A percentile compares a stretch with the other conserved stretches of the same genome.
phyloP scores from a whole-genome alignment of 2,329 filamentous ascomycete genomes.

The Epichloe sp. region DNA sequence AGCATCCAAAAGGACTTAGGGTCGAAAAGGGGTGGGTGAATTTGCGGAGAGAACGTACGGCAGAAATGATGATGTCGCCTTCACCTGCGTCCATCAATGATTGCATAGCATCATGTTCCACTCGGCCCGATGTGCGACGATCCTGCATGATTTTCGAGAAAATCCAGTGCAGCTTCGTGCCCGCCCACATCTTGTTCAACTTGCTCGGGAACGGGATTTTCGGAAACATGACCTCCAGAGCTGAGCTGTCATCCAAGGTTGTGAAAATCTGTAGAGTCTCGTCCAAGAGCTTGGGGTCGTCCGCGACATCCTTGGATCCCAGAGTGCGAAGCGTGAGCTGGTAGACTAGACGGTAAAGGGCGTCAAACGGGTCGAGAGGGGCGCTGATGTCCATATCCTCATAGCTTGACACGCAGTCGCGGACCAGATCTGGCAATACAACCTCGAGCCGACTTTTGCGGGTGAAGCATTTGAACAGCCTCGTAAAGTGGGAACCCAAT shows the following conservation, averaged over 20 bases:
- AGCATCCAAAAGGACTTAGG: too few relatives aligned
- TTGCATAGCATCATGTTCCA: constrained; percentile 38
- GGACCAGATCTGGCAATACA: constrained; percentile 27
- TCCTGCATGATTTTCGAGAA: constrained; percentile 34
- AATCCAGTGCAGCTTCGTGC: constrained; percentile 33
- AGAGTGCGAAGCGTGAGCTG: constrained; percentile 44
- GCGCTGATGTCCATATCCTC: neutral
- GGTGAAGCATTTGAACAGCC: constrained; percentile 21
- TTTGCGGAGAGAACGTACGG: constrained; percentile 15
- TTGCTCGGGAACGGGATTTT: constrained; percentile 33
- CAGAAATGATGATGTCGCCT: constrained; percentile 27
- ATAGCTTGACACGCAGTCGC: constrained; percentile 20
- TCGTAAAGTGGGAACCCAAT: constrained; percentile 12
- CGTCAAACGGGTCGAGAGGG: constrained; percentile 36
- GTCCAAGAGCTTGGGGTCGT: constrained; percentile 27
- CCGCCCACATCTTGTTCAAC: constrained; percentile 29
- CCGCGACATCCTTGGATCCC: constrained; percentile 38
- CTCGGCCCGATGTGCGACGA: constrained; percentile 26
- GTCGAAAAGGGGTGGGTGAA: too few relatives aligned
- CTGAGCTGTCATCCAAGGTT: constrained; percentile 30
- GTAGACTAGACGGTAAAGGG: constrained; percentile 39
- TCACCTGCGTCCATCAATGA: constrained; percentile 38
- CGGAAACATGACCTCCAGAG: constrained; percentile 36
- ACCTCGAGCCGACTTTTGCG: constrained; percentile 23
- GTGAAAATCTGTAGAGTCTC: constrained; percentile 32